Conservation (phyloP, 371 early-diverging fungal species). For the Mucor sp. region DNA sequence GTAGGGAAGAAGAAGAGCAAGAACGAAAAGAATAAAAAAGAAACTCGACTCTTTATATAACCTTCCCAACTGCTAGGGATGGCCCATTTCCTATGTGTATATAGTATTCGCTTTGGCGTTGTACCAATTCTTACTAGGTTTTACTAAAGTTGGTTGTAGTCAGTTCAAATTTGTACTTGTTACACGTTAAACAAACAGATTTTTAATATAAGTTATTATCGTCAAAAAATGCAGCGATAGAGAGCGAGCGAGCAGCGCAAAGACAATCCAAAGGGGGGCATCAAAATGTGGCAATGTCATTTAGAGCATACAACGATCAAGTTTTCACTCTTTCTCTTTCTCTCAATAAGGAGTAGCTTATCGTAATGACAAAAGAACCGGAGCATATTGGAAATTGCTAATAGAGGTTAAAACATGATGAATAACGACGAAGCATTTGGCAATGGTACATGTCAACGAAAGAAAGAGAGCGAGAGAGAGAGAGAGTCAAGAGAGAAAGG, state of each 20-base stretch:
- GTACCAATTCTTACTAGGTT: not conserved
- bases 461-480: not conserved
- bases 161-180: conserved; percentile 2
- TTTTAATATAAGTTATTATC: conserved; percentile 1
- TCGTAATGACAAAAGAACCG: not conserved
- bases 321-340: not conserved
- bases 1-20: not conserved
- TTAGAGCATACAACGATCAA: not conserved
- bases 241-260: not conserved
- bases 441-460: not conserved
- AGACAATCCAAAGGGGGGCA: not conserved
- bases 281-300: conserved; percentile 1
- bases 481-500: not conserved
- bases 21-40: not conserved
- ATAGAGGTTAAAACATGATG: not conserved
- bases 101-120: not conserved
- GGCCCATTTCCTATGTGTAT: not conserved
- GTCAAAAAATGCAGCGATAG: not conserved
- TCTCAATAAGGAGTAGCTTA: not conserved
- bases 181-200: not conserved
- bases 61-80: not conserved
- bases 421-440: not conserved
- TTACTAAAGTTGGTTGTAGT: not conserved
- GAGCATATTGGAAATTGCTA: not conserved
- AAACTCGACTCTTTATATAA: not conserved